Percentiles rank a stretch among this genome's conserved stretches.
phyloP scores from a whole-genome alignment of 1,284 basidiomycete species.

The Ganoderma resinaceum region DNA sequence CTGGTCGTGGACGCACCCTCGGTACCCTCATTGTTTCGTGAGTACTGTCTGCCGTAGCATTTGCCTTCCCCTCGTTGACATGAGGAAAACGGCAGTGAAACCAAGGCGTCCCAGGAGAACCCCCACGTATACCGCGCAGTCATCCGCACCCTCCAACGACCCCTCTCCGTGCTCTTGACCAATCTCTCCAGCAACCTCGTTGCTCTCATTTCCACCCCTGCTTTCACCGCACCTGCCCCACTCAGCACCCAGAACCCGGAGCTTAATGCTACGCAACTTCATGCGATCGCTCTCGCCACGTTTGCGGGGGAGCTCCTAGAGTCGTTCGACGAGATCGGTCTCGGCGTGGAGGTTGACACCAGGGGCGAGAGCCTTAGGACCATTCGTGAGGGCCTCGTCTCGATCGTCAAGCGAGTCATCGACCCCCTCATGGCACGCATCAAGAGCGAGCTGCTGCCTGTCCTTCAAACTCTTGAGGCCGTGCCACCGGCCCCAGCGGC shows the following conservation, averaged over 20 bases:
- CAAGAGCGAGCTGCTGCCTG: constrained; percentile 63
- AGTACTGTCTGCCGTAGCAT: constrained; percentile 40
- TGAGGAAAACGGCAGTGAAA: constrained; percentile 55
- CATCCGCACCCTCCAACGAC: constrained; percentile 74
- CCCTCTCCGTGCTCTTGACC: constrained; percentile 73
- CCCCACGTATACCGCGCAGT: constrained; percentile 72
- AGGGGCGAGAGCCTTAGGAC: constrained; percentile 70
- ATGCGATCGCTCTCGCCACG: constrained; percentile 69
- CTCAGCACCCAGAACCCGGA: constrained; percentile 58
- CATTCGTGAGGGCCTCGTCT: constrained; percentile 71
- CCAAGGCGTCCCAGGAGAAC: constrained; percentile 67
- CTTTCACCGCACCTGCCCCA: constrained; percentile 60
- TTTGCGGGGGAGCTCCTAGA: constrained; percentile 78
- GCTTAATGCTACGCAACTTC: constrained; percentile 71
- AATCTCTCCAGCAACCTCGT: constrained; percentile 72
- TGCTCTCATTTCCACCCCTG: constrained; percentile 68
- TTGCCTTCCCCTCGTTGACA: constrained; percentile 20
- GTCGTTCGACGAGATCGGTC: constrained; percentile 66
- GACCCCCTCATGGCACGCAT: constrained; percentile 68
- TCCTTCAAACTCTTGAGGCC: constrained; percentile 67
- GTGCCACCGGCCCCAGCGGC: constrained; percentile 38
- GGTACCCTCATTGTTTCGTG: constrained; percentile 74
- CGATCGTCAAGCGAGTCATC: constrained; percentile 68
- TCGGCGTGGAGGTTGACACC: constrained; percentile 65
- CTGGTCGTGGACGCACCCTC: constrained; percentile 69